Evolutionary conservation across 1,284 basidiomycete genomes (phyloP).

Genomic region (Microbotryum saponariae): DNA sequence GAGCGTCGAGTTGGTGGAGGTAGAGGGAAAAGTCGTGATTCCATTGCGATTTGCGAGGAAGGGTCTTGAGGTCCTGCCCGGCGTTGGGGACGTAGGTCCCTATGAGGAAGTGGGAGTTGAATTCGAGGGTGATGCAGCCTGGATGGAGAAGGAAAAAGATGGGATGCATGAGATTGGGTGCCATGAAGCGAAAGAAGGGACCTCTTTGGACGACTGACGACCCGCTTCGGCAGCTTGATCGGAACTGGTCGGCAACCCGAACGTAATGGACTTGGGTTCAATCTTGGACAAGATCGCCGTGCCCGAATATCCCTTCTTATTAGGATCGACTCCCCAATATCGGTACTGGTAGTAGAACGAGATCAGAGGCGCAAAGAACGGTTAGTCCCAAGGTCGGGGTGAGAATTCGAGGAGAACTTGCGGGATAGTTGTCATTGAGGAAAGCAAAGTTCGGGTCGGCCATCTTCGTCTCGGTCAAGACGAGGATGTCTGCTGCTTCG

Average conservation of each 20-base stretch:
- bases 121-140: conserved; percentile 70
- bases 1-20: conserved; percentile 60
- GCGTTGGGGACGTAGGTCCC: conserved; percentile 86
- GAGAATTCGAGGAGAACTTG: not conserved
- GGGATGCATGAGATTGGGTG: not conserved
- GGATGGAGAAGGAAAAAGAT: not conserved
- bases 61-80: conserved; percentile 60
- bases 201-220: not conserved
- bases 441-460: conserved; percentile 19
- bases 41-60: conserved; percentile 46
- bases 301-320: conserved; percentile 74
- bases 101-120: conserved; percentile 60
- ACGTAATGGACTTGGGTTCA: conserved; percentile 56
- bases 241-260: conserved; percentile 52
- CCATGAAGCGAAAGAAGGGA: no score
- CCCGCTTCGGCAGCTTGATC: conserved; percentile 9
- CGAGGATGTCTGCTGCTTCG: conserved; percentile 69
- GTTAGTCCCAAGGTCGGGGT: no score
- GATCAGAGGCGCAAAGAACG: no score
- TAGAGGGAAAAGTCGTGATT: conserved; percentile 65
- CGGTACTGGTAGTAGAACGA: conserved; percentile 43
- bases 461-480: conserved; percentile 75
- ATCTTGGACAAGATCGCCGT: conserved; percentile 71
- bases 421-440: conserved; percentile 30
- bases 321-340: conserved; percentile 60